These are phyloP conservation scores for Bryoerythrophyllum caledonicum DNA, from an alignment of 225 moss, liverwort and hornwort species.

Conservation along the genomic window DNA sequence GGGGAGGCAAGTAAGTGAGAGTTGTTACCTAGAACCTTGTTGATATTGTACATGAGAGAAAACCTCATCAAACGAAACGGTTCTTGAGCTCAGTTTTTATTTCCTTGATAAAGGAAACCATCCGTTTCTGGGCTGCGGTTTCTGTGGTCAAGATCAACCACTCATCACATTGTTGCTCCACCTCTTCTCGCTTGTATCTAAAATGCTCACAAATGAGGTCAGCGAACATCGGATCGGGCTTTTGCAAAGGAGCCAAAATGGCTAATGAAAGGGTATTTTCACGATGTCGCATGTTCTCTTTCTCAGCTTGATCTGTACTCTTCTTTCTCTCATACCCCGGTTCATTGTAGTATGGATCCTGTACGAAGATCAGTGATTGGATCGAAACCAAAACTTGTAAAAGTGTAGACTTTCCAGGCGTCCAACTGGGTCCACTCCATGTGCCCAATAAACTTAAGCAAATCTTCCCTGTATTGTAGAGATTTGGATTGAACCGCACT, in stretches of 20 bases:
- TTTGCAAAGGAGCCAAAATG: conserved; percentile 54
- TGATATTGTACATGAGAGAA: conserved; percentile 8
- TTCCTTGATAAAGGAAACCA: conserved; percentile 41
- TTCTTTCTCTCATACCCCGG: conserved; percentile 61
- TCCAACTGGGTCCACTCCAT: conserved; percentile 72
- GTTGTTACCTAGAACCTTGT: not conserved
- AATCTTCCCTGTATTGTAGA: conserved; percentile 71
- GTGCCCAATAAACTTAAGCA: conserved; percentile 80
- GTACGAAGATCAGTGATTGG: conserved; percentile 74
- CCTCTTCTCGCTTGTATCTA: conserved; percentile 55
- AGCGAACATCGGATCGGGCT: conserved; percentile 64
- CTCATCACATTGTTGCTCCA: conserved; percentile 56
- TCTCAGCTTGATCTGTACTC: conserved; percentile 52
- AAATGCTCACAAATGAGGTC: conserved; percentile 69
- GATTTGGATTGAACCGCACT: conserved; percentile 80
- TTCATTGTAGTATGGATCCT: conserved; percentile 80
- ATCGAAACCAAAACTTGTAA: conserved; percentile 83
- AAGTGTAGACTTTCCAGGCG: conserved; percentile 75
- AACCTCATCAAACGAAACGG: conserved; percentile 25
- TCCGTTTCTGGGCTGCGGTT: conserved; percentile 36
- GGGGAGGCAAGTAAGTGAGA: not conserved
- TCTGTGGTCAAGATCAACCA: conserved; percentile 55
- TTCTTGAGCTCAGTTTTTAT: conserved; percentile 46
- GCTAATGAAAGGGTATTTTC: conserved; percentile 74
- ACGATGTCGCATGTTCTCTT: conserved; percentile 60